These are phyloP conservation scores for Mortierella sp. DNA, from an alignment of 371 early-diverging fungal species.

Conservation along the genomic window DNA sequence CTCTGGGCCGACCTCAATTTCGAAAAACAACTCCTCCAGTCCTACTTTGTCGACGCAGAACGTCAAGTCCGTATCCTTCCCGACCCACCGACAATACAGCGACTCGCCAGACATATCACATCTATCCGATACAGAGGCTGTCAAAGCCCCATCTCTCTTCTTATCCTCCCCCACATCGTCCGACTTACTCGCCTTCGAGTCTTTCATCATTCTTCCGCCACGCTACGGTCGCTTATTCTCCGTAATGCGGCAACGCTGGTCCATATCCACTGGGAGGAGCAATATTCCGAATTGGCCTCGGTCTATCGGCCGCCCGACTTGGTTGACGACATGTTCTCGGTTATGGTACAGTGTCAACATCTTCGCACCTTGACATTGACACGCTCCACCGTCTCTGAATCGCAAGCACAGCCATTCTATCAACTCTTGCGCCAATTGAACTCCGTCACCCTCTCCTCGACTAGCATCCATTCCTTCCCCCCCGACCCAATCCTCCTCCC, in stretches of 20 bases:
- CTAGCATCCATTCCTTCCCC: slow-evolving; percentile 2
- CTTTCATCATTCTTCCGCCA: slow-evolving; percentile 8
- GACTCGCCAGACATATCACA: slow-evolving; percentile 8
- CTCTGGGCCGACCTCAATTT: slow-evolving; percentile 15
- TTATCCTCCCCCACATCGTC: slow-evolving; percentile 6
- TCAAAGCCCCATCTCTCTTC: slow-evolving; percentile 3
- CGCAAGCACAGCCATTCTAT: slow-evolving; percentile 7
- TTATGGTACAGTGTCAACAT: slow-evolving; percentile 6
- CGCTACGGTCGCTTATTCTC: slow-evolving; percentile 1
- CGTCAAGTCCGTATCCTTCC: slow-evolving; percentile 11
- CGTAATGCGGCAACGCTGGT: not conserved
- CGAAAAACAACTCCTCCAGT: slow-evolving; percentile 8
- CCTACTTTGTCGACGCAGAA: slow-evolving; percentile 14
- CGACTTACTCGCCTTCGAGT: slow-evolving; percentile 8
- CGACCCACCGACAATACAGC: slow-evolving; percentile 7
- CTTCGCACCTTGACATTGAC: not conserved
- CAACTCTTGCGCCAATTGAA: slow-evolving; percentile 4
- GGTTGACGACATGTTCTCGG: slow-evolving; percentile 7
- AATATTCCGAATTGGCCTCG: slow-evolving; percentile 9
- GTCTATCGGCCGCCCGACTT: slow-evolving; percentile 5
- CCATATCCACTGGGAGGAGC: slow-evolving; percentile 8
- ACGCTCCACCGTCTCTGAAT: slow-evolving; percentile 3
- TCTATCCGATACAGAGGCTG: slow-evolving; percentile 10
- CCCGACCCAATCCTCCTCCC: slow-evolving; percentile 3
- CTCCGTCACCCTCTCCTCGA: slow-evolving; percentile 3